Evolutionary conservation across 257 asterid species (phyloP).

Genomic region (Petunia secreta): DNA sequence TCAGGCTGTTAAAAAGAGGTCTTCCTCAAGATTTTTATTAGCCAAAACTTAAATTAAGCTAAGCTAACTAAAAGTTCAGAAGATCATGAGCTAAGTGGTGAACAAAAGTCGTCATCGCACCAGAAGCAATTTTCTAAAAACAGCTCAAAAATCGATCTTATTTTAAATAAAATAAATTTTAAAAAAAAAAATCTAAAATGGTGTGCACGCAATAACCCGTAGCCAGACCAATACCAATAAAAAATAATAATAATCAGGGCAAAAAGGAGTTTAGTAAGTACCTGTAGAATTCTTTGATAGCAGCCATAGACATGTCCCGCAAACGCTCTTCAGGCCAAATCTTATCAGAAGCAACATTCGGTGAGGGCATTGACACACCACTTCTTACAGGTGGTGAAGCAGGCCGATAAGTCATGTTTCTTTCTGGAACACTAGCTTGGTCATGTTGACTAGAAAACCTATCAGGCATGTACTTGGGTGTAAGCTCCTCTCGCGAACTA

Average conservation of each 20-base stretch:
- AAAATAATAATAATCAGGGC: constrained; percentile 7
- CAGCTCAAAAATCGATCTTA: not conserved
- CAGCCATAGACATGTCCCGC: constrained; percentile 65
- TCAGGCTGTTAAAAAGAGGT: not conserved
- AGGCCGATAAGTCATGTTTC: constrained; percentile 34
- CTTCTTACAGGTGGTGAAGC: constrained; percentile 45
- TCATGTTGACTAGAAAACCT: constrained; percentile 52
- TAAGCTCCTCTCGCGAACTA: constrained; percentile 63
- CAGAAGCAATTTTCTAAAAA: not conserved
- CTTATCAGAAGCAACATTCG: constrained; percentile 54
- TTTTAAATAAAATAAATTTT: not conserved
- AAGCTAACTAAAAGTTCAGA: not conserved
- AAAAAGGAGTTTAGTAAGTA: constrained; percentile 32
- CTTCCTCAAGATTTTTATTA: not conserved
- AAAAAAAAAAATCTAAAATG: not conserved
- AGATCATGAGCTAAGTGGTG: not conserved
- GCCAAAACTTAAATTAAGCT: not conserved
- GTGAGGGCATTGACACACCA: constrained; percentile 39
- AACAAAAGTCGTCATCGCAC: not conserved
- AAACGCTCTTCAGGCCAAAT: constrained; percentile 60
- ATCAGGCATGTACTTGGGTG: constrained; percentile 59
- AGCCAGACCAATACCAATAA: constrained; percentile 1
- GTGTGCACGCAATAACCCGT: constrained; percentile 4
- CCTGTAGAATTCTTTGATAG: constrained; percentile 91
- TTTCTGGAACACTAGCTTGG: constrained; percentile 54